Percentiles rank a stretch among this genome's conserved stretches.
These are phyloP conservation scores for Coprinopsis strossmayeri DNA, from an alignment of 768 basidiomycete species.

Conservation along the genomic window DNA sequence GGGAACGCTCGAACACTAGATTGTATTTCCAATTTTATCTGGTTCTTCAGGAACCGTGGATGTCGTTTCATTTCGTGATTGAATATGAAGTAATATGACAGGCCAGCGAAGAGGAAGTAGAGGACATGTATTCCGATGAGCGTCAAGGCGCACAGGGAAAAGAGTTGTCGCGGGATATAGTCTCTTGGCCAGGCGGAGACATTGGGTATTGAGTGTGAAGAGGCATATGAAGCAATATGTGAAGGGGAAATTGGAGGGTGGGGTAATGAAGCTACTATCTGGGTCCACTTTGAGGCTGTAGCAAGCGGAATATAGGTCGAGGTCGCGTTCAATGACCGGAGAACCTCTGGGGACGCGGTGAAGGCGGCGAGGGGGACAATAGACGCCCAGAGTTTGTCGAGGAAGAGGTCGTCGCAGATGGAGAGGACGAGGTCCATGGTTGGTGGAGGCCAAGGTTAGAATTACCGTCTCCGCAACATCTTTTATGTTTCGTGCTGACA, in stretches of 20 bases:
- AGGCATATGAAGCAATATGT: conserved; percentile 24
- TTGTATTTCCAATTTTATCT: conserved; percentile 76
- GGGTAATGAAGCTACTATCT: conserved; percentile 48
- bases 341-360: conserved; percentile 21
- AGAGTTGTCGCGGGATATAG: conserved; percentile 68
- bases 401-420: conserved; percentile 59
- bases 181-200: conserved; percentile 83
- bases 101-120: conserved; percentile 83
- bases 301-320: conserved; percentile 28
- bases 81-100: conserved; percentile 84
- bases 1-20: conserved; percentile 75
- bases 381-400: conserved; percentile 77
- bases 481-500: conserved; percentile 23
- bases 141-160: conserved; percentile 69
- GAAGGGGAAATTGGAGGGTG: conserved; percentile 44
- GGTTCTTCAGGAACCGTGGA: conserved; percentile 88
- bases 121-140: conserved; percentile 75
- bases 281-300: conserved; percentile 41
- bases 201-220: conserved; percentile 24
- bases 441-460: not conserved
- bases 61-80: conserved; percentile 95
- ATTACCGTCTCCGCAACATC: not conserved
- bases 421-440: conserved; percentile 82
- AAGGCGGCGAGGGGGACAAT: conserved; percentile 61
- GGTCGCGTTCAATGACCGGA: conserved; percentile 29